Evolutionary conservation across 257 asterid genomes (phyloP).

Genomic region (Nicotiana paniculata): DNA sequence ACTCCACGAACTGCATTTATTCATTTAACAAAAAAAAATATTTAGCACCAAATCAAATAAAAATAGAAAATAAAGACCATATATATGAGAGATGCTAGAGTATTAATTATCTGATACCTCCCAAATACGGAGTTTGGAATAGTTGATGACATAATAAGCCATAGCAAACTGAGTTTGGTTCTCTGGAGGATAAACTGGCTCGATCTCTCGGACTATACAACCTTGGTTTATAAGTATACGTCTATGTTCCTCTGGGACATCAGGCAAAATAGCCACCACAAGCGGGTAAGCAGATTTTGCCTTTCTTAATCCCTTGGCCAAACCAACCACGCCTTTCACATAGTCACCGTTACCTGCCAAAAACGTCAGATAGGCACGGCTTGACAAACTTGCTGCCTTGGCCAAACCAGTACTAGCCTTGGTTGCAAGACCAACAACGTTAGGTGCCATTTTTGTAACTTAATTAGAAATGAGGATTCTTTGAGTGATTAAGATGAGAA

Average conservation of each 20-base stretch:
- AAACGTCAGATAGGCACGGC: constrained; percentile 7
- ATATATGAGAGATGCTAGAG: too few species aligned
- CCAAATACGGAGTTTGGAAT: constrained; percentile 15
- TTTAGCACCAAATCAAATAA: background rate
- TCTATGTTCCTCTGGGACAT: constrained; percentile 17
- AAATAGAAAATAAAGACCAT: background rate
- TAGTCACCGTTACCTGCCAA: constrained; percentile 15
- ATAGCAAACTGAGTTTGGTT: constrained; percentile 12
- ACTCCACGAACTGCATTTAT: constrained; percentile 15
- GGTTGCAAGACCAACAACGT: background rate
- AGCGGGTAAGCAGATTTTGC: constrained; percentile 7
- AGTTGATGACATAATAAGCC: constrained; percentile 16
- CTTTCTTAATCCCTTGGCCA: constrained; percentile 13
- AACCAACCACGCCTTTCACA: constrained; percentile 11
- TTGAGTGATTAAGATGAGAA: background rate
- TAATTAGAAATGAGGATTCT: background rate
- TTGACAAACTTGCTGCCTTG: background rate
- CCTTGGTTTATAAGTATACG: constrained; percentile 10
- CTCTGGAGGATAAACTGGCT: constrained; percentile 13
- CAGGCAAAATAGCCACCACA: constrained; percentile 13
- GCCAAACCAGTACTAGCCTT: background rate
- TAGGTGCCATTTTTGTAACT: background rate
- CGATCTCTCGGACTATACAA: constrained; percentile 9
- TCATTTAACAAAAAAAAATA: too few species aligned
- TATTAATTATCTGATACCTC: background rate